Conservation (phyloP, 176 grass and related monocot genomes). For the Bolboschoenus planiculmis region DNA sequence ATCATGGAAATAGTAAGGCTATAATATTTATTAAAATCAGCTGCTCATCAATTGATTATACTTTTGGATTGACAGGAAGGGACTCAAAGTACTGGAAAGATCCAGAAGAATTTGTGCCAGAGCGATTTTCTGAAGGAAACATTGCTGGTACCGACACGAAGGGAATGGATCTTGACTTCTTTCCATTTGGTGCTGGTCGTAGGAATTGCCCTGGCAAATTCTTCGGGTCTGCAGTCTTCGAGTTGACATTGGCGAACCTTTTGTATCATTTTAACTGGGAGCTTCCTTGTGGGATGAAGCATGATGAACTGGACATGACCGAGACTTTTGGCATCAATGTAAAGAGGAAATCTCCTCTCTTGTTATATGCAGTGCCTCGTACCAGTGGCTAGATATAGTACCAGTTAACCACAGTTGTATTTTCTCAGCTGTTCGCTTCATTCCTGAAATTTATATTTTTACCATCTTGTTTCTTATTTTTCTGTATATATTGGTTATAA, state of each 20-base stretch:
- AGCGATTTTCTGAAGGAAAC: background rate
- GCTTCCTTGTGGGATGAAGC: background rate
- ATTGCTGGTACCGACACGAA: background rate
- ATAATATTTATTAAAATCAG: too few relatives aligned
- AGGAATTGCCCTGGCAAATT: slow-evolving; percentile 20
- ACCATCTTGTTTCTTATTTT: too few relatives aligned
- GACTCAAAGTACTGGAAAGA: slow-evolving; percentile 24
- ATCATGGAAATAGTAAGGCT: too few relatives aligned
- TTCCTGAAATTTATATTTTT: too few relatives aligned
- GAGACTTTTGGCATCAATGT: background rate
- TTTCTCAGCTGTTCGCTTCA: background rate
- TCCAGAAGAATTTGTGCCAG: slow-evolving; percentile 18
- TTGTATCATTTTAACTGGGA: slow-evolving; percentile 24
- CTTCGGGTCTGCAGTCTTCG: background rate
- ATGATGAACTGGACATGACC: slow-evolving; percentile 13
- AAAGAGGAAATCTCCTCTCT: background rate
- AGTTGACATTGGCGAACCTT: slow-evolving; percentile 18
- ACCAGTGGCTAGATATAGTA: background rate
- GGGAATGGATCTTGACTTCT: slow-evolving; percentile 14
- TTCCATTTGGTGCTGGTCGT: slow-evolving; percentile 29
- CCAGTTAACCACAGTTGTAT: background rate
- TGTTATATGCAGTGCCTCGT: background rate
- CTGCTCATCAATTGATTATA: background rate
- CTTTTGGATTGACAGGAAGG: background rate
- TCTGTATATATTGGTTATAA: too few relatives aligned